Percentiles rank a stretch among this genome's conserved stretches.
Conservation (phyloP, 345 rosid species). For the Ailanthus altissimus region DNA sequence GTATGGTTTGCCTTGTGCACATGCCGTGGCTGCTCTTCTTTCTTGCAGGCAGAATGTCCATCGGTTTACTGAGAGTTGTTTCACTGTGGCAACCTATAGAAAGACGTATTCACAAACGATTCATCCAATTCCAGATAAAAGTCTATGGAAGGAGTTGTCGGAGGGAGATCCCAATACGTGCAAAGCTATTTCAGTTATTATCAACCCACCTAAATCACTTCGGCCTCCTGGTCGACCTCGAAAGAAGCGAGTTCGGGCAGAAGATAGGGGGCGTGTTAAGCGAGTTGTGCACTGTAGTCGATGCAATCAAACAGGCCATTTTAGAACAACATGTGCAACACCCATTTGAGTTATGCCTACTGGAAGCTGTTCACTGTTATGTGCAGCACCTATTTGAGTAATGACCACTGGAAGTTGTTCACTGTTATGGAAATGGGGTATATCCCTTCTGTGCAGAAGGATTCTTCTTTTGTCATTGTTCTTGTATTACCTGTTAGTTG, state of each 20-base stretch:
- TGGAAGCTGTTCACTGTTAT: background rate
- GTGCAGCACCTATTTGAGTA: conserved; percentile 83
- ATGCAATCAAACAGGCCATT: conserved; percentile 98
- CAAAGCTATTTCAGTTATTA: conserved; percentile 47
- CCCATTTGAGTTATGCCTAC: conserved; percentile 55
- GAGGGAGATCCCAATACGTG: conserved; percentile 61
- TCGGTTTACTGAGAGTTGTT: conserved; percentile 90
- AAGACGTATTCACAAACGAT: conserved; percentile 94
- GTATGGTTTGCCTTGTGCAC: conserved; percentile 94
- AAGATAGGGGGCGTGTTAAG: conserved; percentile 86
- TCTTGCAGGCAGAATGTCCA: conserved; percentile 99
- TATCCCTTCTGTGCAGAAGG: conserved; percentile 30
- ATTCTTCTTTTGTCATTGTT: conserved; percentile 10
- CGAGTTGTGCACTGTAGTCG: conserved; percentile 98
- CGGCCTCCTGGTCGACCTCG: conserved; percentile 94
- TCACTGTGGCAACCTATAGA: conserved; percentile 89
- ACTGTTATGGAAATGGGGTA: conserved; percentile 16
- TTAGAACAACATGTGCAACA: conserved; percentile 97
- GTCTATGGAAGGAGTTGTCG: conserved; percentile 80
- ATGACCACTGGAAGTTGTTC: conserved; percentile 2
- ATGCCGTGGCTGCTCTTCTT: conserved; percentile 93
- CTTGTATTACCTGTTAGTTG: conserved; percentile 24
- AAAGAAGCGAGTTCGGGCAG: conserved; percentile 90
- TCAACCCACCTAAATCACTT: conserved; percentile 86
- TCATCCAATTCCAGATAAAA: conserved; percentile 94